Conservation (phyloP, 192 early-diverging fungal genomes). For the Phlyctochytrium arcticum region DNA sequence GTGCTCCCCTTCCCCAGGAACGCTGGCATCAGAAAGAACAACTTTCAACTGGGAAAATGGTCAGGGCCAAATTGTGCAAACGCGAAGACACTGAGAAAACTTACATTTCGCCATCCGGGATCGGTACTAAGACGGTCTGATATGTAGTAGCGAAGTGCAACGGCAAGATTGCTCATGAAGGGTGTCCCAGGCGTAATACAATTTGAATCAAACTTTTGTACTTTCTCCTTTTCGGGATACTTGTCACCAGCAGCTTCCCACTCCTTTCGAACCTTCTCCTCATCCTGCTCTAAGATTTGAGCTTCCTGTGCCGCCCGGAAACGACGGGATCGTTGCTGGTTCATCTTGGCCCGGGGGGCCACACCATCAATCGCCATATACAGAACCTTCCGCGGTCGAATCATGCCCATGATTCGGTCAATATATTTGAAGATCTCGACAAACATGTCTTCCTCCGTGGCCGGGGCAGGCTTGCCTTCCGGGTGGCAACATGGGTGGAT, state of each 20-base stretch:
- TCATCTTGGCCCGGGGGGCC: slow-evolving; percentile 98
- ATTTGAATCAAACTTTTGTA: slow-evolving; percentile 87
- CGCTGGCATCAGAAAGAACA: slow-evolving; percentile 88
- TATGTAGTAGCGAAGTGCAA: slow-evolving; percentile 85
- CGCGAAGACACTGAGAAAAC: neutral
- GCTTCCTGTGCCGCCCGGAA: slow-evolving; percentile 93
- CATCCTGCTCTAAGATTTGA: slow-evolving; percentile 53
- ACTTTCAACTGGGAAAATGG: slow-evolving; percentile 61
- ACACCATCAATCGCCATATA: slow-evolving; percentile 99
- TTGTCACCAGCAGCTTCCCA: slow-evolving; percentile 36
- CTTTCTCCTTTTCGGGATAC: slow-evolving; percentile 55
- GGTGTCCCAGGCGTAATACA: slow-evolving; percentile 98
- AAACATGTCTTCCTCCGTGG: slow-evolving; percentile 85
- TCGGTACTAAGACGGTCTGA: slow-evolving; percentile 84
- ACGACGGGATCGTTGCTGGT: slow-evolving; percentile 94
- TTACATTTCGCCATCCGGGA: slow-evolving; percentile 77
- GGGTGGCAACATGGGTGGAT: slow-evolving; percentile 63
- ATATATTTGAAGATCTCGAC: slow-evolving; percentile 94
- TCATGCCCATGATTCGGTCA: slow-evolving; percentile 89
- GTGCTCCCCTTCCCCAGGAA: slow-evolving; percentile 98
- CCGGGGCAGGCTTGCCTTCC: slow-evolving; percentile 45
- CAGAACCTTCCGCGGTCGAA: slow-evolving; percentile 88
- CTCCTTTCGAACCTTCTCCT: slow-evolving; percentile 44
- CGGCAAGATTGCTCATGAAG: slow-evolving; percentile 91
- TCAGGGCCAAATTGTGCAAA: neutral